These are phyloP conservation scores for Colletotrichum sp. DNA, from an alignment of 2,329 filamentous ascomycete species.

Conservation along the genomic window DNA sequence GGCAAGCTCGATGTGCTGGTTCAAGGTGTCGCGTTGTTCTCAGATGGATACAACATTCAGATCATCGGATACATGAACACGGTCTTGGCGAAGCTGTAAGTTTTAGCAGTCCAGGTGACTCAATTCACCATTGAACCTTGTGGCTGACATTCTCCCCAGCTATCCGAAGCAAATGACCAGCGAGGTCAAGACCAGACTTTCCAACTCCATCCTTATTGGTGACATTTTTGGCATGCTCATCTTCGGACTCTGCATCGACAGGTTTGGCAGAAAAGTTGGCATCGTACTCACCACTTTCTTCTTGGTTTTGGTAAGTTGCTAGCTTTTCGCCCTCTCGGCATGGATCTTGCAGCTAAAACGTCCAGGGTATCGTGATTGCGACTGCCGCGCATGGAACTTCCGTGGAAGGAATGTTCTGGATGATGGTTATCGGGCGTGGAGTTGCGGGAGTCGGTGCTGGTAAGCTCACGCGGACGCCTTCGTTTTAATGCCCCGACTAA, in stretches of 20 bases:
- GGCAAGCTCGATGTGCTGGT: conserved; percentile 27
- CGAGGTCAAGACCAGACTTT: conserved; percentile 40
- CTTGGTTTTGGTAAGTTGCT: conserved; percentile 38
- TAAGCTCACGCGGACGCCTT: not conserved
- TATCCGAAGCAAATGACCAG: conserved; percentile 35
- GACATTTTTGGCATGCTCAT: conserved; percentile 46
- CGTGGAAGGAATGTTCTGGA: conserved; percentile 53
- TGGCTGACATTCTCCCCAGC: not conserved
- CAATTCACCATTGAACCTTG: rapidly evolving
- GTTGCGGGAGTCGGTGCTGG: conserved; percentile 52
- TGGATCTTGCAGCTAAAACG: not conserved
- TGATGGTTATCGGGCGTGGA: conserved; percentile 53
- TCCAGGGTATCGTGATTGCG: conserved; percentile 43
- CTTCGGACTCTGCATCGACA: conserved; percentile 48
- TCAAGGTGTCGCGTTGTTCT: conserved; percentile 34
- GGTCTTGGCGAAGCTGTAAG: conserved; percentile 31
- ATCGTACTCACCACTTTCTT: conserved; percentile 50
- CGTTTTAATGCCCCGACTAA: not conserved
- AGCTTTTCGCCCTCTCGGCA: rapidly evolving
- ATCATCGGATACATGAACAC: conserved; percentile 38
- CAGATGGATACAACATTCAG: conserved; percentile 39
- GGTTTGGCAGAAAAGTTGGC: conserved; percentile 48
- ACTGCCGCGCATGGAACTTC: conserved; percentile 48
- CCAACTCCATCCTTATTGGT: conserved; percentile 44
- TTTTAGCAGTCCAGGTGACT: rapidly evolving